Percentiles rank a stretch among this genome's conserved stretches.
phyloP scores from a whole-genome alignment of 805 yeast genomes.

The Metschnikowia koreensis region DNA sequence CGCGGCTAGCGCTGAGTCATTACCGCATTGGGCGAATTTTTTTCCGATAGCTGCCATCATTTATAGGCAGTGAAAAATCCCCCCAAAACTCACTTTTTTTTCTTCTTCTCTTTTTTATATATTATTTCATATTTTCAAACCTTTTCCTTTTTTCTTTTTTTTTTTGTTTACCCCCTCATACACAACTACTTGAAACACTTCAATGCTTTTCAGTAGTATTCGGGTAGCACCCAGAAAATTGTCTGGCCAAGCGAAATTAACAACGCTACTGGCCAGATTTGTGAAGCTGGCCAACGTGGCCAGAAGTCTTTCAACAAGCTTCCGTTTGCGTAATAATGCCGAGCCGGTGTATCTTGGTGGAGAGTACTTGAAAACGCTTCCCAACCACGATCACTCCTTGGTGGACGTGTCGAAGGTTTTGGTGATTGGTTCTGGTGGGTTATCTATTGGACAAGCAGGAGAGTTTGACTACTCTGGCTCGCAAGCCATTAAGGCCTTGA shows the following conservation, averaged over 20 bases:
- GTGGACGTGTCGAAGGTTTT: constrained; percentile 87
- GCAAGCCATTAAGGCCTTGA: constrained; percentile 94
- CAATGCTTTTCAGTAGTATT: constrained; percentile 12
- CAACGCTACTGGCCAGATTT: constrained; percentile 7
- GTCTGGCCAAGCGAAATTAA: constrained; percentile 8
- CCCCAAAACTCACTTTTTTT: background rate
- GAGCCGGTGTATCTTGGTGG: constrained; percentile 57
- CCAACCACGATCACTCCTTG: constrained; percentile 60
- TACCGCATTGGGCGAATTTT: constrained; percentile 23
- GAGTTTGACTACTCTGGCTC: constrained; percentile 97
- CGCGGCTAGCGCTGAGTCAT: constrained; percentile 28
- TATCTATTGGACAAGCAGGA: constrained; percentile 97
- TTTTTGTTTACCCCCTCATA: background rate
- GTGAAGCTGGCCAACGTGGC: background rate
- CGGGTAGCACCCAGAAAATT: constrained; percentile 7
- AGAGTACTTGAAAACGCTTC: constrained; percentile 53
- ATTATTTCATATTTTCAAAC: background rate
- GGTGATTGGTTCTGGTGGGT: constrained; percentile 95
- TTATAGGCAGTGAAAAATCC: constrained; percentile 9
- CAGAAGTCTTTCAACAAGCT: constrained; percentile 2
- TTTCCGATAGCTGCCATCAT: constrained; percentile 12
- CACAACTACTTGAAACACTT: background rate
- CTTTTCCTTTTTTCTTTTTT: background rate
- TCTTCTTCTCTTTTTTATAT: background rate
- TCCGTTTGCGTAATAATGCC: constrained; percentile 1